Conservation (phyloP, 1,139 yeast species). For the Entelexis paramagnoliae region DNA sequence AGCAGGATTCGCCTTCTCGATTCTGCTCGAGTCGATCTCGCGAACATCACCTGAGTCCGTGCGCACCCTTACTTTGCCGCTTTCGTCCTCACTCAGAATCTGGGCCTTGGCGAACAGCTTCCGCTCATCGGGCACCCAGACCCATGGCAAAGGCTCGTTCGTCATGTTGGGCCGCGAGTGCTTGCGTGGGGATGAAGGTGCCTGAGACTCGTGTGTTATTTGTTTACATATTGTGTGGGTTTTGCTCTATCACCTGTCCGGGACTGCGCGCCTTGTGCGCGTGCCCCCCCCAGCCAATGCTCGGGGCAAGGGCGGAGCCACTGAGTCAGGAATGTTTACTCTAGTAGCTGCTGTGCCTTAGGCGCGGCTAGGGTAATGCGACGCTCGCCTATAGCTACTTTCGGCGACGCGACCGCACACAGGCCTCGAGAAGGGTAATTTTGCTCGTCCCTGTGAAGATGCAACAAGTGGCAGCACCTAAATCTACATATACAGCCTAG, state of each 20-base stretch:
- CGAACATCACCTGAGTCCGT: conserved; percentile 43
- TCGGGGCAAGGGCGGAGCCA: neutral
- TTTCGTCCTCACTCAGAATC: conserved; percentile 17
- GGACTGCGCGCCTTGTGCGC: neutral
- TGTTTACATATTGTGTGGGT: conserved; percentile 4
- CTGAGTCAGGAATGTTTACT: neutral
- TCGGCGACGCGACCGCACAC: neutral
- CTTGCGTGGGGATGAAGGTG: neutral
- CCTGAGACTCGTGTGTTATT: neutral
- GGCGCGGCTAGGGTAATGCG: neutral
- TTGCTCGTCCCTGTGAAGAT: neutral
- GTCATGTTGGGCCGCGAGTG: conserved; percentile 1
- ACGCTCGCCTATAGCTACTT: neutral
- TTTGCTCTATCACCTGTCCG: neutral
- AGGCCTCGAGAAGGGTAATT: neutral
- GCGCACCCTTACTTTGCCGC: conserved; percentile 30
- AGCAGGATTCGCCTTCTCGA: conserved; percentile 71
- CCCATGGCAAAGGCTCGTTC: conserved; percentile 36
- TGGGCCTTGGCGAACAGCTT: conserved; percentile 61
- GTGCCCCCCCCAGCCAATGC: neutral
- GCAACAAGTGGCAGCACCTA: neutral
- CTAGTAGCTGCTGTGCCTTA: neutral
- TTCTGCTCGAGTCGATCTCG: conserved; percentile 37
- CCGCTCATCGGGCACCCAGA: conserved; percentile 72
- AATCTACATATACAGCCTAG: neutral